Conservation (phyloP, 352 stramenopile genomes). For the Phytophthora pini region DNA sequence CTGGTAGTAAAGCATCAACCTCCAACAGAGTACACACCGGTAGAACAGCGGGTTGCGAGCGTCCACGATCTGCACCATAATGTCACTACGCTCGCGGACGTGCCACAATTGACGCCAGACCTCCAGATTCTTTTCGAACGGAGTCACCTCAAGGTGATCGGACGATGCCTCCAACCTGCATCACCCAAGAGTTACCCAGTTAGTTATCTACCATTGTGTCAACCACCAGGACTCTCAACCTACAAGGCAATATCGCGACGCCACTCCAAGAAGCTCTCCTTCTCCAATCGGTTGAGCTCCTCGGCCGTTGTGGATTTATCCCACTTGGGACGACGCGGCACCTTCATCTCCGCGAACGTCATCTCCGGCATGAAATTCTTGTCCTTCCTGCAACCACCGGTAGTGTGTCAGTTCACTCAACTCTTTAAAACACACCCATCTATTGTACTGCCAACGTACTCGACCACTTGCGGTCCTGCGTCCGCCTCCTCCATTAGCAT, state of each 20-base stretch:
- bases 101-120: conserved; percentile 99
- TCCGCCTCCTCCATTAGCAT: conserved; percentile 78
- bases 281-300: conserved; percentile 96
- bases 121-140: conserved; percentile 99
- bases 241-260: conserved; percentile 94
- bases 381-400: conserved; percentile 43
- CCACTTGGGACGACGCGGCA: conserved; percentile 97
- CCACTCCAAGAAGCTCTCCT: conserved; percentile 98
- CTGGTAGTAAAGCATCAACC: background rate
- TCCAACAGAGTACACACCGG: conserved; percentile 40
- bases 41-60: conserved; percentile 99
- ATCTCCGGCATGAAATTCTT: conserved; percentile 77
- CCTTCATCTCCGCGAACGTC: conserved; percentile 95
- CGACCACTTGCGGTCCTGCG: conserved; percentile 61
- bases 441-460: conserved; percentile 47
- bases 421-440: background rate
- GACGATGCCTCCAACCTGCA: conserved; percentile 77
- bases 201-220: conserved; percentile 4
- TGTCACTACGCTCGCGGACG: conserved; percentile 97
- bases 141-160: conserved; percentile 93
- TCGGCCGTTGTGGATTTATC: conserved; percentile 93
- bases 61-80: conserved; percentile 99
- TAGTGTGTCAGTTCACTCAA: background rate
- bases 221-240: conserved; percentile 10
- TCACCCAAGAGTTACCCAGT: background rate